Base-by-base conservation (phyloP, 192 early-diverging fungal species). In the Coemansia sp. region DNA sequence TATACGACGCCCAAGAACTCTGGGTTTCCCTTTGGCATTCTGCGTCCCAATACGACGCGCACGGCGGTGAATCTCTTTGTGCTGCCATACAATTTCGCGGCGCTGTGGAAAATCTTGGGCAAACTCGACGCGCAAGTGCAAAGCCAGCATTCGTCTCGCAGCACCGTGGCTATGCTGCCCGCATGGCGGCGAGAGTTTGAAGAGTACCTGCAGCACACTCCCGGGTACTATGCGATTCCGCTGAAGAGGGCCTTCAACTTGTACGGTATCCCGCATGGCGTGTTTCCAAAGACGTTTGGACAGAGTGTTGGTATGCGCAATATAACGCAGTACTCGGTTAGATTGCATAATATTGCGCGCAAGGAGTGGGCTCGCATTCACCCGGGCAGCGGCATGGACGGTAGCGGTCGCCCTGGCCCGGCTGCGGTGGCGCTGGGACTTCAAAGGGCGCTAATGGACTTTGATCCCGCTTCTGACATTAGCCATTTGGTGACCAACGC, bases 41-140 rank as follows among this genome's bases (percentile, higher is more conserved):
- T 94, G 36, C 89, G 88, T 62, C 85, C 86, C 28, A 89, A 85
- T 66, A 82, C 85, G 1, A 76, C 78, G 18, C 84, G 86, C 34
- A 87, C 85, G 26, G 83, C 84, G 3, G 92, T 94, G 34, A 89
- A 89, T 31, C 64, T 94, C 65, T 92, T 89, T 38, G 74, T 91
- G 6, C 70, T 92, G 50, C 89, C 92, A 2, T 94, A 94, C 72
- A 92, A 93, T 66, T 94, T 87, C 64, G 86, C 88, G 1, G 83
- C 78, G 35, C 76, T 93, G n/a, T 94, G 93, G 72, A 85, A 79
- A 31, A 67, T 91, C 20, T 70, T 92, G 28, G 73, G 78, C 64
- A 84, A 76, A 61, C 72, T 84, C 9, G 75, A 85, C 13, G 66
- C 65, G 9, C 70, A 85, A 23, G 63, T 41, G 34, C 64, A 62